phyloP scores from a whole-genome alignment of 208 protist species.

The Entamoeba histolytica region DNA sequence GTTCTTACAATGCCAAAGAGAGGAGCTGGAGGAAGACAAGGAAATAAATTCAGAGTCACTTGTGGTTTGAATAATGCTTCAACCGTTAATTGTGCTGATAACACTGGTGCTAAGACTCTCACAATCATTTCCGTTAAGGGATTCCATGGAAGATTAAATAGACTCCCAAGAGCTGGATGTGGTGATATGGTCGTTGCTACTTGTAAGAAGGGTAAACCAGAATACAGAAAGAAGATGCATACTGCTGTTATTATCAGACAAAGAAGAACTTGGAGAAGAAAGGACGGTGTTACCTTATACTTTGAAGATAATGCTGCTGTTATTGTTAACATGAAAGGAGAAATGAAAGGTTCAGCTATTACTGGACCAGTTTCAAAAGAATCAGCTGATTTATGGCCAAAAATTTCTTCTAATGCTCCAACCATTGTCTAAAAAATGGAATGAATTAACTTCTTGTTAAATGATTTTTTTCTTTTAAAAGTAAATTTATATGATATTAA shows the following conservation, averaged over 20 bases:
- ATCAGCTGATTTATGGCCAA: constrained; percentile 95
- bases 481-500: too few relatives aligned
- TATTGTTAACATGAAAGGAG: constrained; percentile 97
- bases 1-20: background rate
- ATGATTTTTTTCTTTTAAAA: background rate
- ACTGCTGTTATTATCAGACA: constrained; percentile 90
- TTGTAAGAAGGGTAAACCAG: constrained; percentile 98
- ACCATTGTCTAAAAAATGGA: constrained; percentile 65
- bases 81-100: constrained; percentile 97
- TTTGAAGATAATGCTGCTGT: constrained; percentile 99
- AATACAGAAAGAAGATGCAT: constrained; percentile 92
- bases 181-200: constrained; percentile 95
- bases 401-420: constrained; percentile 75
- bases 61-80: constrained; percentile 87
- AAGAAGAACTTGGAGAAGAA: constrained; percentile 87
- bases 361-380: constrained; percentile 96
- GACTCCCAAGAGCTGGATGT: constrained; percentile 77
- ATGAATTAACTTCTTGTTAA: background rate
- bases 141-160: constrained; percentile 86
- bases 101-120: constrained; percentile 98
- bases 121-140: constrained; percentile 94
- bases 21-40: constrained; percentile 36
- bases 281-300: constrained; percentile 86
- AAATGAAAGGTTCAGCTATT: constrained; percentile 97
- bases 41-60: constrained; percentile 86